phyloP scores from a whole-genome alignment of 2,329 filamentous ascomycete genomes.

The Diaporthe vaccinii region DNA sequence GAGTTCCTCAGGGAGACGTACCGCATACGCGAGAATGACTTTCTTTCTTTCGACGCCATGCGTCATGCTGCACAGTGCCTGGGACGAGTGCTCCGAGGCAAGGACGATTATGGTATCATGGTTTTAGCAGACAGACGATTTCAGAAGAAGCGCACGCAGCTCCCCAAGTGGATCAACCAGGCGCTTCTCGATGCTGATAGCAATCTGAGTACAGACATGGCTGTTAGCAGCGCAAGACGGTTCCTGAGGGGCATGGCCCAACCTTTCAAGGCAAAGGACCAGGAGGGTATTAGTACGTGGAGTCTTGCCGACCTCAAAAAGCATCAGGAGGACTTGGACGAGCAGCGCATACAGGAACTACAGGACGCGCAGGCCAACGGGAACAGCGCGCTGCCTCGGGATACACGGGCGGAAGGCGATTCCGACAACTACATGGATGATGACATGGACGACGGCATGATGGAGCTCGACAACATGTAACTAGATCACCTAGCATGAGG shows the following conservation, averaged over 20 bases:
- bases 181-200: conserved; percentile 87
- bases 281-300: conserved; percentile 96
- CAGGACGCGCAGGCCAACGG: conserved; percentile 53
- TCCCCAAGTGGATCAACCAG: conserved; percentile 97
- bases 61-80: conserved; percentile 97
- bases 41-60: conserved; percentile 99
- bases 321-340: conserved; percentile 82
- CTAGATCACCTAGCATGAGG: not conserved
- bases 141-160: conserved; percentile 88
- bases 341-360: conserved; percentile 75
- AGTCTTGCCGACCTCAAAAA: conserved; percentile 81
- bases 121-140: conserved; percentile 95
- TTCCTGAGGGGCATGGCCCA: conserved; percentile 94
- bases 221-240: conserved; percentile 87
- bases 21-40: conserved; percentile 96
- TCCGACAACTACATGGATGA: conserved; percentile 65
- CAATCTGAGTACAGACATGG: conserved; percentile 96
- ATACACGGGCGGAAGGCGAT: conserved; percentile 37
- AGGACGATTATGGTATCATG: conserved; percentile 99
- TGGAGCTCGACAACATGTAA: conserved; percentile 54
- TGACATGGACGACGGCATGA: conserved; percentile 67
- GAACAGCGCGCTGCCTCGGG: conserved; percentile 10
- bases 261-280: conserved; percentile 84
- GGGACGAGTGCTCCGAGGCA: conserved; percentile 92
- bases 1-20: conserved; percentile 98